Evolutionary conservation across 1,139 yeast species (phyloP), one percentile per base, ranked within the genome.

Genomic region (Trichomonascaceae sp.): DNA sequence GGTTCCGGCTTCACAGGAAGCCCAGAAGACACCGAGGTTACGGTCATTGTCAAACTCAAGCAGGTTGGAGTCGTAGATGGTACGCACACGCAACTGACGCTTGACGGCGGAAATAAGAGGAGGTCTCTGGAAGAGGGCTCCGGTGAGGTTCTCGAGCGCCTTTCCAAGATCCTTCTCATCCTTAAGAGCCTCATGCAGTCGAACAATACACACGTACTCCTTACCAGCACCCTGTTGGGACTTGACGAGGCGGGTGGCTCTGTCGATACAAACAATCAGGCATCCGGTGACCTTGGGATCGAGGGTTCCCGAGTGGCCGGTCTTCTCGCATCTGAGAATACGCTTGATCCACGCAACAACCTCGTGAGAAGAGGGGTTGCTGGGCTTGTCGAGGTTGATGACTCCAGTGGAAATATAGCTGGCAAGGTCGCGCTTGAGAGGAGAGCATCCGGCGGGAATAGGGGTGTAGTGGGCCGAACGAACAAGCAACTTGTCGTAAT

Each of bases 191-290:
- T 87, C 97, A 60, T 89, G 98, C 51, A 89, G 71, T 67, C 97
- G 76, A 40, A 82, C 93, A 50, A 89, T 85, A 69, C 98, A 89
- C 40, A 89, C 98, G 65, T 89, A 89, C 74, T 89, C 98, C 62
- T 89, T 89, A 71, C 98, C 98, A 35, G 98, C 98, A 65, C 98
- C 97, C 64, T 89, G 98, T 66, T 89, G 98, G 39, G 96, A 82
- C 65, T 89, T 89, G 48, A 89, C 98, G 57, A 89, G 71, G 65
- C 98, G 78, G 39, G 98, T 89, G 42, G 98, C 98, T 60, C 96
- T 76, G 62, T 89, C 98, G 50, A 89, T 72, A 73, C 98, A 89
- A 42, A 89, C 98, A 60, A 89, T 89, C 60, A 89, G 71, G 69
- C 98, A 89, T 26, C 64, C 64, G 38, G 98, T 89, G 53, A 89